Conservation (phyloP, 1,284 basidiomycete species). For the Ustilago trichophora region DNA sequence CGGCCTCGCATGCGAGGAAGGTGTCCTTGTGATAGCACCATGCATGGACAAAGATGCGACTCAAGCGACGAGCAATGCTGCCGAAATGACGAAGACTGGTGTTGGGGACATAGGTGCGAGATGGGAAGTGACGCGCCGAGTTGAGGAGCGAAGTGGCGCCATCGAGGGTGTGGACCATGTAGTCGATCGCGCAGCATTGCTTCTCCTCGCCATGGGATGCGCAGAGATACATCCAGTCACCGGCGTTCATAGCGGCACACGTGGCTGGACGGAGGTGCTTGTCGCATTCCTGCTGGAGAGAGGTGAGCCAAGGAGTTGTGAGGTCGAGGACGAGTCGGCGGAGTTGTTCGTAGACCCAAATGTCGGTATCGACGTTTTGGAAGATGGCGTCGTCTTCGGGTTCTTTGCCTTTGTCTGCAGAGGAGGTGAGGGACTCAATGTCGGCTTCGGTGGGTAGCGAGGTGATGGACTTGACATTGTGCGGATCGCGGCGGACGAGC, state of each 20-base stretch:
- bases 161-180: constrained; percentile 93
- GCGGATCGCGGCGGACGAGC: constrained; percentile 83
- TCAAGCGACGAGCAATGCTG: constrained; percentile 84
- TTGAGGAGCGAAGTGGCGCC: constrained; percentile 91
- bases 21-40: constrained; percentile 80
- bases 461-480: constrained; percentile 84
- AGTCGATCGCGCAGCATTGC: constrained; percentile 91
- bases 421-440: constrained; percentile 25
- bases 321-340: constrained; percentile 90
- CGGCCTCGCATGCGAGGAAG: constrained; percentile 87
- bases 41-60: constrained; percentile 93
- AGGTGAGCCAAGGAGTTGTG: constrained; percentile 85
- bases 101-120: constrained; percentile 69
- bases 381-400: constrained; percentile 15
- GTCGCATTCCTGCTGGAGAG: constrained; percentile 81
- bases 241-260: constrained; percentile 96
- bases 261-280: constrained; percentile 66
- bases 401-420: constrained; percentile 65
- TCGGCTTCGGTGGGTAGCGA: constrained; percentile 69
- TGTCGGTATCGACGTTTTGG: constrained; percentile 72
- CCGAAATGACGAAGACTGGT: constrained; percentile 86
- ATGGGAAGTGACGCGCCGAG: constrained; percentile 86
- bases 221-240: constrained; percentile 94
- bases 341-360: constrained; percentile 93
- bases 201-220: constrained; percentile 76